These are phyloP conservation scores for Pseudogymnoascus sp. DNA, from an alignment of 2,329 filamentous ascomycete species.

Conservation along the genomic window DNA sequence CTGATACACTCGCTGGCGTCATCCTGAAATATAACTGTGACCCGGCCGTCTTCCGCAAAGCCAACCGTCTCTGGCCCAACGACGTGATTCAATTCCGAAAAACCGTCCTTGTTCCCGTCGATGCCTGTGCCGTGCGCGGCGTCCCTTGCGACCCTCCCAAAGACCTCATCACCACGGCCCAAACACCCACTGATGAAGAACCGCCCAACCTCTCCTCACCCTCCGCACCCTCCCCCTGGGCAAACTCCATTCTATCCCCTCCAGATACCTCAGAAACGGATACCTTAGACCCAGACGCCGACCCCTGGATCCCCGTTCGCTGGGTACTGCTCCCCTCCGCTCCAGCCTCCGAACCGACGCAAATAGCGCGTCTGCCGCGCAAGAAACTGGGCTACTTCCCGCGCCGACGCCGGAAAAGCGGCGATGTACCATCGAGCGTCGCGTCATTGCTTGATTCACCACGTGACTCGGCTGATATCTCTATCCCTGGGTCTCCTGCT, in stretches of 20 bases:
- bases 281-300: slow-evolving; percentile 36
- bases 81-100: slow-evolving; percentile 82
- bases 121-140: slow-evolving; percentile 79
- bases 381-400: slow-evolving; percentile 85
- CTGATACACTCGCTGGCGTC: slow-evolving; percentile 85
- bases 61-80: slow-evolving; percentile 90
- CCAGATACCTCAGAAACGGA: slow-evolving; percentile 15
- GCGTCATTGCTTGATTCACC: neutral
- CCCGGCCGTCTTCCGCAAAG: slow-evolving; percentile 71
- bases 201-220: slow-evolving; percentile 19
- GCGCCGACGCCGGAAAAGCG: slow-evolving; percentile 73
- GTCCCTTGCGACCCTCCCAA: slow-evolving; percentile 52
- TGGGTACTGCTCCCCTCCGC: slow-evolving; percentile 77
- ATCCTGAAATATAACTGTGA: slow-evolving; percentile 85
- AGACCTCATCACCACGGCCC: slow-evolving; percentile 43
- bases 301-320: slow-evolving; percentile 75
- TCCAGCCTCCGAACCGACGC: slow-evolving; percentile 55
- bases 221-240: slow-evolving; percentile 22
- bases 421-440: neutral
- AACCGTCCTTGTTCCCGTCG: slow-evolving; percentile 75
- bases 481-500: slow-evolving; percentile 22
- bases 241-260: slow-evolving; percentile 16
- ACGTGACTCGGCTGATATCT: slow-evolving; percentile 44
- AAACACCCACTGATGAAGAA: slow-evolving; percentile 36
- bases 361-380: slow-evolving; percentile 77